Conservation (phyloP, 2,329 filamentous ascomycete species). For the Pleurostoma richardsiae region DNA sequence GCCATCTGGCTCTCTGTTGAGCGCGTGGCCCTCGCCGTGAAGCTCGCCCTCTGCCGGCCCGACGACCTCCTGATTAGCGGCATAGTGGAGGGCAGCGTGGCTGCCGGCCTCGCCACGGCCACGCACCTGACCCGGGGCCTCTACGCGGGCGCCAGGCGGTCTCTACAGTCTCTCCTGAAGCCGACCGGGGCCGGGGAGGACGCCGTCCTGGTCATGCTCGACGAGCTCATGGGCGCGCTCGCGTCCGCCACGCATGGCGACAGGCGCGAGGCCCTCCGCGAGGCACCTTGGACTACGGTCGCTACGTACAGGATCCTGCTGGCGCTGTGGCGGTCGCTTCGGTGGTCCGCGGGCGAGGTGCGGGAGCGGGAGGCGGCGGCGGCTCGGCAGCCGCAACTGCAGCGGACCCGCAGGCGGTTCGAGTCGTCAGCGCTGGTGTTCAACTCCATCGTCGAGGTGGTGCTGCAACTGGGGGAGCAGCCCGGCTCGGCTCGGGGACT, state of each 20-base stretch:
- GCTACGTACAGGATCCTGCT: constrained; percentile 20
- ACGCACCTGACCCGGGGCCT: constrained; percentile 20
- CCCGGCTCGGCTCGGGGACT: background rate
- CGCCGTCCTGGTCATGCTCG: constrained; percentile 18
- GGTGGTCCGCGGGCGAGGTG: constrained; percentile 18
- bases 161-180: constrained; percentile 13
- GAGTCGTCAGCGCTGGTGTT: constrained; percentile 17
- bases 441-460: constrained; percentile 16
- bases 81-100: constrained; percentile 23
- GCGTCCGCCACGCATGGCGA: constrained; percentile 7
- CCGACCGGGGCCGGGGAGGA: constrained; percentile 17
- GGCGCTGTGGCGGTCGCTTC: constrained; percentile 21
- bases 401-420: constrained; percentile 10
- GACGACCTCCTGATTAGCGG: constrained; percentile 26
- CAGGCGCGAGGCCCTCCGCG: constrained; percentile 9
- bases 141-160: constrained; percentile 18
- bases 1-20: constrained; percentile 20
- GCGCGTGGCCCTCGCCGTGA: constrained; percentile 17
- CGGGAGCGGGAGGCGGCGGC: constrained; percentile 10
- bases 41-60: constrained; percentile 22
- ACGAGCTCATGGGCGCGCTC: constrained; percentile 16
- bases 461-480: constrained; percentile 1
- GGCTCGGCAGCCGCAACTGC: background rate
- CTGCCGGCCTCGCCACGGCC: constrained; percentile 22
- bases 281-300: constrained; percentile 23